Evolutionary conservation across 257 asterid genomes (phyloP).

Genomic region (Rehmannia glutinosa): DNA sequence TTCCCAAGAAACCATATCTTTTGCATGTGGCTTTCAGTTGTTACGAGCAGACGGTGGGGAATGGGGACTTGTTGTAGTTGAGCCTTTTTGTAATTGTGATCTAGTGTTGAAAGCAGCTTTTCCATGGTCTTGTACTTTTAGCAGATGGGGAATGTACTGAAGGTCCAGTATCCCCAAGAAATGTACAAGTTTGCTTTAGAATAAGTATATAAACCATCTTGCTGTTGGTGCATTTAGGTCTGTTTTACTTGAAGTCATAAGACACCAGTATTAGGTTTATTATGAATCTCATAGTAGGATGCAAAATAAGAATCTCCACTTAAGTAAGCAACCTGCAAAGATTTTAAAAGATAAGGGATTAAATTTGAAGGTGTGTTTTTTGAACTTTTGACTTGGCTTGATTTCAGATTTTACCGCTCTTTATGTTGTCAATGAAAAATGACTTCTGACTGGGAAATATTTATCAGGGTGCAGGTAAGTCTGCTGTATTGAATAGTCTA

Average conservation of each 20-base stretch:
- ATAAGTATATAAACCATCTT: too few relatives aligned
- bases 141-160: slow-evolving; percentile 22
- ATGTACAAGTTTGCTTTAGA: slow-evolving; percentile 3
- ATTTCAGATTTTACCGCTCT: neutral
- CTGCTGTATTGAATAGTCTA: slow-evolving; percentile 95
- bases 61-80: neutral
- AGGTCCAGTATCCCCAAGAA: neutral
- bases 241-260: neutral
- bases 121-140: neutral
- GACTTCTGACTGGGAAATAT: slow-evolving; percentile 16
- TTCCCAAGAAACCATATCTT: neutral
- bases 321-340: neutral
- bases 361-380: neutral
- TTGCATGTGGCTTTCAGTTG: neutral
- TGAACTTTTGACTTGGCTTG: too few relatives aligned
- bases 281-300: neutral
- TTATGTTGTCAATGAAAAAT: neutral
- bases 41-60: slow-evolving; percentile 1
- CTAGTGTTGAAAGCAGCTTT: neutral
- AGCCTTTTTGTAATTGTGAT: neutral
- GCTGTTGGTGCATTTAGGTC: neutral
- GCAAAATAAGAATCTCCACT: neutral
- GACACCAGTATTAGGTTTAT: neutral
- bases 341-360: neutral
- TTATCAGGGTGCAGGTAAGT: slow-evolving; percentile 96